Percentiles rank a stretch among this genome's conserved stretches.
Conservation (phyloP, 306 rosid species). For the Luffa aegyptiaca region DNA sequence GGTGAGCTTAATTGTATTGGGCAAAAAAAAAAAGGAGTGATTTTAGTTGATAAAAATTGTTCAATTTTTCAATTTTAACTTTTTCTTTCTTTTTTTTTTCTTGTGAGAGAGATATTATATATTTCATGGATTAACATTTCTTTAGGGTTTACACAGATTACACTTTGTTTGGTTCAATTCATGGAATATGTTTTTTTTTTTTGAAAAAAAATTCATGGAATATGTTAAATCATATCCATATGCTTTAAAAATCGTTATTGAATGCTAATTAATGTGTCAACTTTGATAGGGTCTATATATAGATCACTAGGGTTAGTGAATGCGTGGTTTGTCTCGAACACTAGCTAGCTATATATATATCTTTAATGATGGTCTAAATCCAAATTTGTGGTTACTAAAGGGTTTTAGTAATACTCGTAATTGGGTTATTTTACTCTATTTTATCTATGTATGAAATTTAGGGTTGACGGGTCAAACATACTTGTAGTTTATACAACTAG, state of each 20-base stretch:
- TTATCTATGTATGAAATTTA: not conserved
- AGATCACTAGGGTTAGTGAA: not conserved
- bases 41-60: not conserved
- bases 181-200: not conserved
- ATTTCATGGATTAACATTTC: not conserved
- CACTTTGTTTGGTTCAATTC: not conserved
- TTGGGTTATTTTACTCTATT: not conserved
- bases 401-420: not conserved
- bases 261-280: not conserved
- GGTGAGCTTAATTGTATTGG: not conserved
- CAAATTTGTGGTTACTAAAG: not conserved
- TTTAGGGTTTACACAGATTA: not conserved
- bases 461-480: not conserved
- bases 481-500: too few relatives aligned
- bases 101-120: not conserved
- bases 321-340: not conserved
- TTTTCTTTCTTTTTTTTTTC: not conserved
- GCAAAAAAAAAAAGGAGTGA: not conserved
- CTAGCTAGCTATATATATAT: not conserved
- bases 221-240: not conserved
- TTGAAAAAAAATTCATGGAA: not conserved
- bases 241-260: not conserved
- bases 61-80: too few relatives aligned
- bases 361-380: not conserved
- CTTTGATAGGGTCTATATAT: not conserved